Conservation (phyloP, 108 stramenopile species). For the Skeletonema grethae region DNA sequence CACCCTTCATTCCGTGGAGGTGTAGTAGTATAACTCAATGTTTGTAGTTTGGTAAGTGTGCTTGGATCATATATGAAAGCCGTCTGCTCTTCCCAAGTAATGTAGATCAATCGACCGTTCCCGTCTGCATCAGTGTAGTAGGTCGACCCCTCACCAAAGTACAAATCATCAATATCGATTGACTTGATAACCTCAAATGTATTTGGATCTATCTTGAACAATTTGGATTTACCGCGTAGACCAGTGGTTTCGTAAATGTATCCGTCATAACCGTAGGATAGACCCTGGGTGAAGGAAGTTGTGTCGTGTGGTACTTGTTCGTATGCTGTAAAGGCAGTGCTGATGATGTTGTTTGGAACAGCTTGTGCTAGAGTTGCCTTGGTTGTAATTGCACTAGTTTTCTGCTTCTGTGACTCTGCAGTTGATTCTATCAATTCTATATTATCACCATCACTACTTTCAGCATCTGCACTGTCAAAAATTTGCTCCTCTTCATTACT, state of each 20-base stretch:
- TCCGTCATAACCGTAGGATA: conserved; percentile 65
- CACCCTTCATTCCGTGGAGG: conserved; percentile 67
- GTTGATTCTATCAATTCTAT: too few species aligned
- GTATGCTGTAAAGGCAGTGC: conserved; percentile 53
- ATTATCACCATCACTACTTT: too few species aligned
- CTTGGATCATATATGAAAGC: conserved; percentile 77
- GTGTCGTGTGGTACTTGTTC: conserved; percentile 67
- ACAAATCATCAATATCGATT: conserved; percentile 45
- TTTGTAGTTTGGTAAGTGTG: conserved; percentile 49
- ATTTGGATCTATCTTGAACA: conserved; percentile 62
- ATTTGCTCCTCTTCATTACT: neutral
- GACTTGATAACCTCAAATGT: conserved; percentile 63
- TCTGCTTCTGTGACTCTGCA: neutral
- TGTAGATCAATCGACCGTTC: conserved; percentile 53
- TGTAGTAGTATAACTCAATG: conserved; percentile 65
- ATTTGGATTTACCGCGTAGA: conserved; percentile 59
- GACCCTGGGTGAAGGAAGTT: conserved; percentile 77
- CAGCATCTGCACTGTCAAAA: neutral
- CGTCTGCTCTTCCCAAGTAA: conserved; percentile 68
- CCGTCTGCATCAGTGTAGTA: conserved; percentile 52
- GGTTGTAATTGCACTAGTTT: neutral
- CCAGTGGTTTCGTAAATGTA: conserved; percentile 75
- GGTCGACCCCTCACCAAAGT: conserved; percentile 83
- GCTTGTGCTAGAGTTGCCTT: too few species aligned
- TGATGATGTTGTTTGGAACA: conserved; percentile 8